Base-by-base conservation (phyloP, 371 early-diverging fungal species). In the Syncephalastrum monosporum region DNA sequence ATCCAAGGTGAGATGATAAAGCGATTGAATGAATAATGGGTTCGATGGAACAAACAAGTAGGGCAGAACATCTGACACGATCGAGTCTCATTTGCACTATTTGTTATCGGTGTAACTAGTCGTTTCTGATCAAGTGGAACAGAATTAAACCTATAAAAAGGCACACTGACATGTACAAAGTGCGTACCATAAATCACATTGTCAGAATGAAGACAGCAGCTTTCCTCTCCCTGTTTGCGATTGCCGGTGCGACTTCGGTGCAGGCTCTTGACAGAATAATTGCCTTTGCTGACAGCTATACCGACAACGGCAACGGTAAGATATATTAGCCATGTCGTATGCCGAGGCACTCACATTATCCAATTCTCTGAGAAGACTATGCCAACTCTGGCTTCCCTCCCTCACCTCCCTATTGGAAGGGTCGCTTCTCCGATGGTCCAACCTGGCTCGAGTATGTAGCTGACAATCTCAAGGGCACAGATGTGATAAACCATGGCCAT, bases 401-500 rank as follows among this genome's bases (percentile, higher is more conserved):
- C 14, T 58, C 64, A 23, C 59, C 61, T 43, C 60, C 68, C 2
- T 82, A 77, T 67, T 82, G 60, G 53, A 54, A 72, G 15, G 84
- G 83, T 2, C 77, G 83, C 21, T 79, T 64, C 53, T 60, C 69
- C 13, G 84, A 83, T 61, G 81, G 82, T 16, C 83, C 82, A 29
- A 71, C 79, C 27, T 87, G 82, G 82, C 44, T 73, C 21, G 83
- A 84, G 48, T 67, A 83, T 53, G 55, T 81, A 0, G 68, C 77
- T 14, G 56, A 72, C 19, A 42, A 47, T 4, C 13, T 70, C n/a
- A 56, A 65, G 1, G 63, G 65, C 48, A 55, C 61, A 27, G 51
- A 51, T 3, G 59, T 85, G 24, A 57, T 59, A n/a, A 81, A 86
- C 56, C 55, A 56, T 12, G 84, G 82, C 0, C 65, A 74, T 49